Evolutionary conservation across 139 green algal species (phyloP), one percentile per base, ranked within the genome.

Genomic region (Picochlorum sp.): DNA sequence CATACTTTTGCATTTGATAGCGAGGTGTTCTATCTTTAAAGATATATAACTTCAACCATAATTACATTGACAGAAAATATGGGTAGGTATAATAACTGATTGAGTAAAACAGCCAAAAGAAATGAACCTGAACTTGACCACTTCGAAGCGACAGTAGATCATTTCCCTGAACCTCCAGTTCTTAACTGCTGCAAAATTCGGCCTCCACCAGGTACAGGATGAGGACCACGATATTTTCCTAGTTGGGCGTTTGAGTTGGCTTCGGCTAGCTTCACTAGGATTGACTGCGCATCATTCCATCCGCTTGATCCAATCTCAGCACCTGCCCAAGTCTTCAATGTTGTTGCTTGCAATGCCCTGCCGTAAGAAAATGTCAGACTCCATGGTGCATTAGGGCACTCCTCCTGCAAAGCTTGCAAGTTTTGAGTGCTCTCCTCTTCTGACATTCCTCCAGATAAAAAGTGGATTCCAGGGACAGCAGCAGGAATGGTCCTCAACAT

Each of bases 351-450:
- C 36, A 96, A 77, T 3, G 89, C 89, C 37, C 87, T 63, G 52
- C 81, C 88, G 61, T 91, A 96, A 25, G 69, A 86, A 77, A 96
- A 97, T 24, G 89, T 94, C 14, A 97, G 70, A n/a, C 72, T 68
- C 89, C 89, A 97, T 18, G 89, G 89, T 4, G 81, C 40, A 61
- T 83, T 75, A 57, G 81, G 81, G 57, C 61, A 76, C n/a, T 53
- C 77, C 5, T 81, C 65, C 60, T 81, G 81, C 20, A 79, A 39
- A 16, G 74, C 85, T 49, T 87, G 74, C 57, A 98, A 70, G 75
- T 97, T 90, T 33, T 86, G 58, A 8, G 89, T 95, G 32, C 72
- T 67, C 55, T 93, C 81, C 59, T 89, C 79, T 69, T 97, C 91
- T 43, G 30, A 78, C 78, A 87, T 85, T 49, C 86, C 86, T 18